Percentiles rank a stretch among this genome's conserved stretches.
phyloP scores from a whole-genome alignment of 2,329 filamentous ascomycete species.

The Aspergillus terreus region DNA sequence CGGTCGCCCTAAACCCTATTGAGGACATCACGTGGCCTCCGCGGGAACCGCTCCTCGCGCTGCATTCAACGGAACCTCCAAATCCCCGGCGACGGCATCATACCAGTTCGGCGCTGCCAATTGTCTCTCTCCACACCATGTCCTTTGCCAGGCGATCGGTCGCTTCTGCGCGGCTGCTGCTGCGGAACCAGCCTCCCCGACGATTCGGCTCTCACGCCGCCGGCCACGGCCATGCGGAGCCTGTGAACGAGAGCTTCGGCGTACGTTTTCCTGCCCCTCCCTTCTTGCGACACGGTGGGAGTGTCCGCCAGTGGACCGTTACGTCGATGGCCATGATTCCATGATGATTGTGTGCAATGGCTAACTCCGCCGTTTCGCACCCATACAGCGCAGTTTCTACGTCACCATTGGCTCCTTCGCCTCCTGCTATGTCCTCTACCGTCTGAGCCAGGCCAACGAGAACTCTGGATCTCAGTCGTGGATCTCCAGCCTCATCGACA shows the following conservation, averaged over 20 bases:
- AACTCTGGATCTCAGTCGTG: slow-evolving; percentile 37
- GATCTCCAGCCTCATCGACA: slow-evolving; percentile 49
- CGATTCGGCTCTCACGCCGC: slow-evolving; percentile 43
- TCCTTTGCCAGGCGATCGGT: slow-evolving; percentile 40
- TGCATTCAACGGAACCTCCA: slow-evolving; percentile 15
- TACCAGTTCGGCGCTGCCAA: slow-evolving; percentile 27
- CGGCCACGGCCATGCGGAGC: slow-evolving; percentile 32
- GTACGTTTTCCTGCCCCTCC: slow-evolving; percentile 32
- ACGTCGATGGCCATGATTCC: slow-evolving; percentile 1
- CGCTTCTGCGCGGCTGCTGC: slow-evolving; percentile 33
- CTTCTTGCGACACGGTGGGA: slow-evolving; percentile 6
- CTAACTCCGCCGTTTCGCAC: slow-evolving; percentile 16
- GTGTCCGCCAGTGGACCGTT: neutral
- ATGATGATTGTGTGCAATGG: slow-evolving; percentile 1
- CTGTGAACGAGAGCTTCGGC: slow-evolving; percentile 45
- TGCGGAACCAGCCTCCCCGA: slow-evolving; percentile 41
- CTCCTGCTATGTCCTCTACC: slow-evolving; percentile 42
- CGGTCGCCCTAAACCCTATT: slow-evolving; percentile 10
- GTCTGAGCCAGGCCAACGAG: slow-evolving; percentile 34
- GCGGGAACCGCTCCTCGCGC: slow-evolving; percentile 12
- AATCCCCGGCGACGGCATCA: slow-evolving; percentile 27
- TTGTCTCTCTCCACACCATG: slow-evolving; percentile 35
- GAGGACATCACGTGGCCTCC: slow-evolving; percentile 13
- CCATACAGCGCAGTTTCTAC: slow-evolving; percentile 46
- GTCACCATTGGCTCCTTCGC: slow-evolving; percentile 42